Evolutionary conservation across 257 asterid species (phyloP).

Genomic region (Cruciata laevipes): DNA sequence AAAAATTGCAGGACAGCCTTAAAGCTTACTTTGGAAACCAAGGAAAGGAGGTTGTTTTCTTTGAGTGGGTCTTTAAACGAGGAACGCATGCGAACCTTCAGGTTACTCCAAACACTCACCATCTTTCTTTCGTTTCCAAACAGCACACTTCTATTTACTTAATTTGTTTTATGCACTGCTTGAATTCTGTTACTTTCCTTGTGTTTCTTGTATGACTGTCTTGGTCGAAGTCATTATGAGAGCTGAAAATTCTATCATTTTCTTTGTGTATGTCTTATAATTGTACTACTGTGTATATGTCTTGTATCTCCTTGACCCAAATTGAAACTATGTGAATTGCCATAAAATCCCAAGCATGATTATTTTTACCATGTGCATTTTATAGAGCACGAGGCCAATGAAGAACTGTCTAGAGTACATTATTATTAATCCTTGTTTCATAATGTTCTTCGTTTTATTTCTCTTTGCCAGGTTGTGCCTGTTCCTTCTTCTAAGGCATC

Average conservation of each 20-base stretch:
- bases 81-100: constrained; percentile 97
- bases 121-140: constrained; percentile 1
- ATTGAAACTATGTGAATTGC: not conserved
- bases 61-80: constrained; percentile 76
- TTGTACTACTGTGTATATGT: too few species aligned
- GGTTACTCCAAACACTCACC: constrained; percentile 33
- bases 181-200: not conserved
- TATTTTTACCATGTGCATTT: not conserved
- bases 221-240: not conserved
- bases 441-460: not conserved
- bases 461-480: constrained; percentile 62
- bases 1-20: constrained; percentile 53
- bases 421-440: not conserved
- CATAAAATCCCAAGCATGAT: not conserved
- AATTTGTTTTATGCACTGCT: not conserved
- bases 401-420: not conserved
- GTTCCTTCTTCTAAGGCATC: constrained; percentile 68
- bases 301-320: too few species aligned
- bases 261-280: not conserved
- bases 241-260: not conserved
- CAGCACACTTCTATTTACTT: not conserved
- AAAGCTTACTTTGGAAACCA: constrained; percentile 62
- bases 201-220: not conserved
- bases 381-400: not conserved
- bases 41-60: constrained; percentile 76